Percentiles rank a stretch among this genome's conserved stretches.
Conservation (phyloP, 1,139 yeast species). For the Spencermartinsiella ligniputridi region DNA sequence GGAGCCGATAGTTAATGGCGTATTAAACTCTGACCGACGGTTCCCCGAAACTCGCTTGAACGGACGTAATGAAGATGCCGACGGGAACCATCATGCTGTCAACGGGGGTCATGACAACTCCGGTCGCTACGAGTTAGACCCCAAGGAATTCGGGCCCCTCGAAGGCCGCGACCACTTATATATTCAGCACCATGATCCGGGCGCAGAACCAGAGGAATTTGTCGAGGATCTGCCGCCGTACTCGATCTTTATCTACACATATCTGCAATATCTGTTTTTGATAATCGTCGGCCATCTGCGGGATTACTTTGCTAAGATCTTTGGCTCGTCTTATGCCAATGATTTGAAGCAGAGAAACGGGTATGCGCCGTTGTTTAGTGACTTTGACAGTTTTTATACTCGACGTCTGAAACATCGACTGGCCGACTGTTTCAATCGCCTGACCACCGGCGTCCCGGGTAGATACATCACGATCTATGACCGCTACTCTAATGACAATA, state of each 20-base stretch:
- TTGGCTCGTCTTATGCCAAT: constrained; percentile 35
- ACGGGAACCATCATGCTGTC: not conserved
- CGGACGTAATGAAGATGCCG: too few relatives aligned
- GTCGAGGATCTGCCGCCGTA: constrained; percentile 80
- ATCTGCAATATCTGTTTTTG: constrained; percentile 73
- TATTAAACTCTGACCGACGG: too few relatives aligned
- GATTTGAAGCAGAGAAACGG: constrained; percentile 80
- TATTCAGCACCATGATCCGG: constrained; percentile 24
- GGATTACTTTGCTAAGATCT: constrained; percentile 74
- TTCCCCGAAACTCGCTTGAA: too few relatives aligned
- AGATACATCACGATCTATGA: constrained; percentile 79
- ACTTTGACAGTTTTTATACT: constrained; percentile 88
- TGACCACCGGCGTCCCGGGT: constrained; percentile 97
- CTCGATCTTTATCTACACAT: constrained; percentile 71
- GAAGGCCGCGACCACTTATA: constrained; percentile 39
- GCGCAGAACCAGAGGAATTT: constrained; percentile 25
- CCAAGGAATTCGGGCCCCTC: constrained; percentile 25
- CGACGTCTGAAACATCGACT: constrained; percentile 87
- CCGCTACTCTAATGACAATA: constrained; percentile 60
- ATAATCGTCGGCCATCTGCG: constrained; percentile 85
- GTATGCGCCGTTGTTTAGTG: constrained; percentile 93
- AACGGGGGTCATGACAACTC: not conserved
- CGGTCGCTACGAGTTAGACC: constrained; percentile 14
- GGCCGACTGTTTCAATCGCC: constrained; percentile 93
- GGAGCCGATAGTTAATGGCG: too few relatives aligned